A percentile compares a stretch with the other conserved stretches of the same genome.
Conservation (phyloP, 2,329 filamentous ascomycete species). For the Apiospora aurea region DNA sequence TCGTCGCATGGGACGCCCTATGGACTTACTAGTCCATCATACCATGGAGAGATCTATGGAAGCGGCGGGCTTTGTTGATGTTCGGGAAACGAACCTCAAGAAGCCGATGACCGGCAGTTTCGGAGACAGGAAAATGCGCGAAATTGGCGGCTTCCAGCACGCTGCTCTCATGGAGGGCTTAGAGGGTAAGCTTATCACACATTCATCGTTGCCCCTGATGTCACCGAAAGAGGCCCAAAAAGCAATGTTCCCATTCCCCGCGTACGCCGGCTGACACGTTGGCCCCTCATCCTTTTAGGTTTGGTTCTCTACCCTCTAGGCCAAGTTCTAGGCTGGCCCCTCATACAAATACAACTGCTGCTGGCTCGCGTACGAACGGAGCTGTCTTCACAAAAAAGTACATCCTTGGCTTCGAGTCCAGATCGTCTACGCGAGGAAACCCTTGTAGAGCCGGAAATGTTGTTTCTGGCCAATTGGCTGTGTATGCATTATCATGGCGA, state of each 20-base stretch:
- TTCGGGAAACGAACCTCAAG: constrained; percentile 20
- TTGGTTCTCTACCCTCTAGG: constrained; percentile 13
- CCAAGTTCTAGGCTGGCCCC: constrained; percentile 23
- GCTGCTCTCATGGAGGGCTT: constrained; percentile 1
- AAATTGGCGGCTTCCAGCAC: constrained; percentile 20
- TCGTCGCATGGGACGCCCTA: constrained; percentile 14
- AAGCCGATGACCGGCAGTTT: constrained; percentile 4
- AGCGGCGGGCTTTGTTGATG: constrained; percentile 23
- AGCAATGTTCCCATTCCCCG: background rate
- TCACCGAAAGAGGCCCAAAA: background rate
- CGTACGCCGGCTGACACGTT: background rate
- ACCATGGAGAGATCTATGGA: constrained; percentile 6
- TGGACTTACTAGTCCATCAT: background rate
- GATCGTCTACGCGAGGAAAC: constrained; percentile 23
- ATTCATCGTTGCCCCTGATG: background rate
- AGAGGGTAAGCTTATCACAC: background rate
- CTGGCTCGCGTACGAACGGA: constrained; percentile 20
- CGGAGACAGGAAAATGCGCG: constrained; percentile 13
- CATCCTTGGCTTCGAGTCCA: constrained; percentile 21
- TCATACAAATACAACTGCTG: constrained; percentile 23
- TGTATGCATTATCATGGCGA: background rate
- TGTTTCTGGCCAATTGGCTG: background rate
- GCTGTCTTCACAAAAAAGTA: constrained; percentile 7
- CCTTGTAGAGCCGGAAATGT: background rate
- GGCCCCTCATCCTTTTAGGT: background rate